Conservation (phyloP, 768 basidiomycete genomes). For the Lactarius deliciosus region DNA sequence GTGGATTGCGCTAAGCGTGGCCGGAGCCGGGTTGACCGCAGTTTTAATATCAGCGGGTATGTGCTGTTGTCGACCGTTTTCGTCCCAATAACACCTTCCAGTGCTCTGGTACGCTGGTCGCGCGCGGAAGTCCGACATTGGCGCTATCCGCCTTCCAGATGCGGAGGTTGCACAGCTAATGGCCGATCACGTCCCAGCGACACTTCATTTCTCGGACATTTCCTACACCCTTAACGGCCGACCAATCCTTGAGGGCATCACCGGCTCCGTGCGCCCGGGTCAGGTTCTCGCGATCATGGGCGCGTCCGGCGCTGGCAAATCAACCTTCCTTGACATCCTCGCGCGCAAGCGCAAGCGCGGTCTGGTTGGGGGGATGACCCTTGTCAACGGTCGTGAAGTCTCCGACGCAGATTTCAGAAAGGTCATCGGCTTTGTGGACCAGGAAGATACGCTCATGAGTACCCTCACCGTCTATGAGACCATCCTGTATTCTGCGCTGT, state of each 20-base stretch:
- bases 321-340: slow-evolving; percentile 93
- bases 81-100: slow-evolving; percentile 32
- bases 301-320: slow-evolving; percentile 94
- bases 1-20: slow-evolving; percentile 84
- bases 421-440: slow-evolving; percentile 94
- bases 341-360: slow-evolving; percentile 90
- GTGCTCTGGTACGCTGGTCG: slow-evolving; percentile 93
- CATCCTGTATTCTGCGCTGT: slow-evolving; percentile 86
- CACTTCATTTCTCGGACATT: slow-evolving; percentile 85
- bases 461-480: slow-evolving; percentile 99
- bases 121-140: slow-evolving; percentile 61
- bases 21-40: slow-evolving; percentile 73
- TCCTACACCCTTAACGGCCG: slow-evolving; percentile 72
- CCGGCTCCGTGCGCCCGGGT: slow-evolving; percentile 83
- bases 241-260: slow-evolving; percentile 75
- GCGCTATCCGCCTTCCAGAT: slow-evolving; percentile 74
- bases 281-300: slow-evolving; percentile 97
- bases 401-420: slow-evolving; percentile 73
- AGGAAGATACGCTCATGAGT: slow-evolving; percentile 96
- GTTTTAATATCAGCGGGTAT: slow-evolving; percentile 62
- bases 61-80: slow-evolving; percentile 19
- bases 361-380: slow-evolving; percentile 63
- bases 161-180: slow-evolving; percentile 81
- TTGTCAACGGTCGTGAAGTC: slow-evolving; percentile 85
- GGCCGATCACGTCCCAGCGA: slow-evolving; percentile 92